Percentiles rank a stretch among this genome's conserved stretches.
Conservation (phyloP, 345 rosid species). For the Brassica incana region DNA sequence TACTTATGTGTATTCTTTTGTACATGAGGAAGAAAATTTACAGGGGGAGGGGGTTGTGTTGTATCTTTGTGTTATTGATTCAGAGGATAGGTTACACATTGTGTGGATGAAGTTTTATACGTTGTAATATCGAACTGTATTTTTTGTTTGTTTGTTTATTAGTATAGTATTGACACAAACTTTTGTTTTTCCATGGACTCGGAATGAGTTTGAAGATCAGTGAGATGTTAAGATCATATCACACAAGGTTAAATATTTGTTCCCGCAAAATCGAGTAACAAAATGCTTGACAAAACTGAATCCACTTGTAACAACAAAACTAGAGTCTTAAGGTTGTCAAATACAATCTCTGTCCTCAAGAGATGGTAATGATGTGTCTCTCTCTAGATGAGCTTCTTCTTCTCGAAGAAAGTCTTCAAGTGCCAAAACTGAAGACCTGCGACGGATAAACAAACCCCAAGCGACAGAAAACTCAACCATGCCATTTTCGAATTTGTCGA, state of each 20-base stretch:
- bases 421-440: conserved; percentile 83
- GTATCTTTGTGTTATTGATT: conserved; percentile 21
- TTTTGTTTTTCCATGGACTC: neutral
- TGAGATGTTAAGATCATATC: conserved; percentile 10
- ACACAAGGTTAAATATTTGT: neutral
- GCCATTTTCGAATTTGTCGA: conserved; percentile 71
- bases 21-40: conserved; percentile 25
- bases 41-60: neutral
- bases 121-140: conserved; percentile 9
- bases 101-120: conserved; percentile 28
- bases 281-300: conserved; percentile 2
- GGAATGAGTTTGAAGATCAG: conserved; percentile 1
- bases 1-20: conserved; percentile 39
- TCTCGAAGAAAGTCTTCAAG: conserved; percentile 81
- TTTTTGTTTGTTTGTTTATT: conserved; percentile 7
- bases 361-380: neutral
- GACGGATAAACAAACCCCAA: conserved; percentile 66
- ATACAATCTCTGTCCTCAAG: neutral
- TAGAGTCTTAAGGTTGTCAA: neutral
- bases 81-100: conserved; percentile 26
- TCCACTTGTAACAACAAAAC: neutral
- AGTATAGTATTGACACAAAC: neutral
- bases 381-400: conserved; percentile 72
- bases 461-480: conserved; percentile 56
- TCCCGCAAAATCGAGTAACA: neutral